These are phyloP conservation scores for Nemania sp. DNA, from an alignment of 2,329 filamentous ascomycete species.

Conservation along the genomic window DNA sequence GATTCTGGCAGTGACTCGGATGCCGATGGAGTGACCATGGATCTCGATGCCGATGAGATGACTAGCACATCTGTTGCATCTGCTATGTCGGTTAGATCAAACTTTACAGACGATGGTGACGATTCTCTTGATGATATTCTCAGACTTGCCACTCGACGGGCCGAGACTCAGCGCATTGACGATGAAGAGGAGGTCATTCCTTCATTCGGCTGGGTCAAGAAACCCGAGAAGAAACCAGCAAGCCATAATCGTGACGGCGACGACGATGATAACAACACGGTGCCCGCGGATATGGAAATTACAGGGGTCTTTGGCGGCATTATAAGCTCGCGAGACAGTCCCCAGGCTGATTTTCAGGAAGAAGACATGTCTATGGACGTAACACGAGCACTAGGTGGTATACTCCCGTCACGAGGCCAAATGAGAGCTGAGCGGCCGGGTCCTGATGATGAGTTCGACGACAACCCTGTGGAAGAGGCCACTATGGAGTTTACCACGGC, in stretches of 20 bases:
- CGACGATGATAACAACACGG: conserved; percentile 45
- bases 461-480: conserved; percentile 59
- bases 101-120: conserved; percentile 66
- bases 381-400: conserved; percentile 79
- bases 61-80: conserved; percentile 71
- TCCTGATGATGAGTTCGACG: conserved; percentile 40
- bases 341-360: conserved; percentile 53
- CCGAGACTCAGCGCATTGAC: conserved; percentile 73
- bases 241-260: conserved; percentile 31
- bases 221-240: conserved; percentile 53
- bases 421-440: conserved; percentile 31
- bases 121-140: conserved; percentile 78
- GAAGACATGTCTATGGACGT: conserved; percentile 94
- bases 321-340: conserved; percentile 41
- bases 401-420: conserved; percentile 58
- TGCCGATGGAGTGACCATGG: conserved; percentile 77
- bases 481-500: conserved; percentile 87
- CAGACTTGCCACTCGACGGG: conserved; percentile 72
- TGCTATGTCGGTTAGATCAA: conserved; percentile 57
- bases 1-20: conserved; percentile 58
- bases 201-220: conserved; percentile 75
- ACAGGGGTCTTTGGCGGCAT: conserved; percentile 62
- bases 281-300: conserved; percentile 61
- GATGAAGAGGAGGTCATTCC: conserved; percentile 73
- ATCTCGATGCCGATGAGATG: conserved; percentile 77